phyloP scores from a whole-genome alignment of 192 early-diverging fungal genomes.

The Rhizoclosmatium sp. region DNA sequence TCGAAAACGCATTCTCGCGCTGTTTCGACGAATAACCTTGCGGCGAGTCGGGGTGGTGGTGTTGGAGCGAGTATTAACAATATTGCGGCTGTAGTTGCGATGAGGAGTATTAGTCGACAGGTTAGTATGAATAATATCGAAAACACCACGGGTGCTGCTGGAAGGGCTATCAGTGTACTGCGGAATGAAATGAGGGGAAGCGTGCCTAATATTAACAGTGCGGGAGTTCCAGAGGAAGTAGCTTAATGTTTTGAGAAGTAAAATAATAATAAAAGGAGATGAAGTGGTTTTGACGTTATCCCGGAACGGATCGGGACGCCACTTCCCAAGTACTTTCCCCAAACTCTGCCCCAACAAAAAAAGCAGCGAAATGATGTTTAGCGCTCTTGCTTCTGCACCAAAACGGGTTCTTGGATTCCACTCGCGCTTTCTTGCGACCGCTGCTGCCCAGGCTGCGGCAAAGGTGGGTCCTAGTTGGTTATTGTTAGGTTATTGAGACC shows the following conservation, averaged over 20 bases:
- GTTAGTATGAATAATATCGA: too few species aligned
- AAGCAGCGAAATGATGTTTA: neutral
- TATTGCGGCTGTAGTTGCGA: neutral
- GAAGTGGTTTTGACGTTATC: too few species aligned
- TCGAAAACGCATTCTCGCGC: too few species aligned
- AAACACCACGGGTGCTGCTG: too few species aligned
- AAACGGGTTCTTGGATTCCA: neutral
- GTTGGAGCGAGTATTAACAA: neutral
- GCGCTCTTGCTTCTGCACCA: neutral
- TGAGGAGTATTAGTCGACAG: neutral
- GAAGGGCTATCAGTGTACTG: too few species aligned
- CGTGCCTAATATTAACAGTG: too few species aligned
- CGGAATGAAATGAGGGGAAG: too few species aligned
- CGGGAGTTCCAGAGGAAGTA: too few species aligned
- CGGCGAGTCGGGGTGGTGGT: neutral
- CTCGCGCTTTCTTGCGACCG: conserved; percentile 13
- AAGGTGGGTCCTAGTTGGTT: neutral
- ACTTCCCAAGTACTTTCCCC: too few species aligned
- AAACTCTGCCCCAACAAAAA: neutral
- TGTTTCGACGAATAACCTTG: neutral
- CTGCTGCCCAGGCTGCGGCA: conserved; percentile 22
- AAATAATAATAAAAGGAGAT: too few species aligned
- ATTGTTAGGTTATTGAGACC: neutral
- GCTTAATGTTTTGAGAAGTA: too few species aligned
- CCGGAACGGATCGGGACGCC: too few species aligned